Evolutionary conservation across 768 basidiomycete species (phyloP).

Genomic region (Auricularia sp.): DNA sequence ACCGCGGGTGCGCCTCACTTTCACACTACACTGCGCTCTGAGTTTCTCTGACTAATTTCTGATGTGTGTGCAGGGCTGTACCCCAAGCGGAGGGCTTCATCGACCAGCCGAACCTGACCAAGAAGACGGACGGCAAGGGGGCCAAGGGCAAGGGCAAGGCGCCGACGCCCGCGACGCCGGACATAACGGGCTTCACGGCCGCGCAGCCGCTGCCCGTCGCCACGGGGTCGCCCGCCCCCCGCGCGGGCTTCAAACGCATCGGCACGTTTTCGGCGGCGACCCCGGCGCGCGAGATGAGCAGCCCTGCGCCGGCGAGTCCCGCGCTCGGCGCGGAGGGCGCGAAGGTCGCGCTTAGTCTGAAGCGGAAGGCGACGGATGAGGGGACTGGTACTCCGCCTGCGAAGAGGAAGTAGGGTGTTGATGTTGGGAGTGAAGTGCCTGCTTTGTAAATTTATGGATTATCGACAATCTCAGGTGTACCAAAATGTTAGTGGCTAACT

Average conservation of each 20-base stretch:
- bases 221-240: constrained; percentile 45
- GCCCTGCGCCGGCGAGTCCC: neutral
- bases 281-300: neutral
- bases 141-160: constrained; percentile 48
- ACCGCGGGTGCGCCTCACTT: constrained; percentile 61
- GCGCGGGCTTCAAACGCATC: neutral
- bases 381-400: constrained; percentile 53
- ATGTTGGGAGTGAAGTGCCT: too few relatives aligned
- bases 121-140: constrained; percentile 75
- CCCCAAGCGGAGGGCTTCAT: constrained; percentile 78
- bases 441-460: too few relatives aligned
- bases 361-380: constrained; percentile 72
- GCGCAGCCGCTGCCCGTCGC: constrained; percentile 58
- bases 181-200: constrained; percentile 57
- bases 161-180: constrained; percentile 25
- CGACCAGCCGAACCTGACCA: constrained; percentile 68
- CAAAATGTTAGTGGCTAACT: too few relatives aligned
- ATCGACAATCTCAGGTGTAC: too few relatives aligned
- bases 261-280: neutral
- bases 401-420: constrained; percentile 41
- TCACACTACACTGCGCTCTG: neutral
- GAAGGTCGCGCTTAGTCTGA: constrained; percentile 72
- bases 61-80: constrained; percentile 47
- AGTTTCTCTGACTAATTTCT: constrained; percentile 9
- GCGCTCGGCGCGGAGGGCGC: constrained; percentile 43